phyloP scores from a whole-genome alignment of 164 flowering plant species.

The Saururus chinensis region DNA sequence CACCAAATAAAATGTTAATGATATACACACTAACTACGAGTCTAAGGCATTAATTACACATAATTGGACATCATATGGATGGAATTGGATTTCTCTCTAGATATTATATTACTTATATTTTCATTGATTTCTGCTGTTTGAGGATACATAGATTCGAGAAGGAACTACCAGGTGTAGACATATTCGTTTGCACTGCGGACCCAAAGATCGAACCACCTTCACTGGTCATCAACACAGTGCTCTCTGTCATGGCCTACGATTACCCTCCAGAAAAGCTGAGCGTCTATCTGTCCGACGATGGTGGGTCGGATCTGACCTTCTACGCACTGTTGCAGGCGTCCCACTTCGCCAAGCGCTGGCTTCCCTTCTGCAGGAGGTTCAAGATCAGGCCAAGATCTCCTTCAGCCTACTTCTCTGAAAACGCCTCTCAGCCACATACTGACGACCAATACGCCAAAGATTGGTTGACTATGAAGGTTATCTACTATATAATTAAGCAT shows the following conservation, averaged over 20 bases:
- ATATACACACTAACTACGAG: too few species aligned
- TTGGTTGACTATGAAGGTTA: too few species aligned
- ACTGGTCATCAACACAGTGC: constrained; percentile 28
- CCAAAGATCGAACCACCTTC: constrained; percentile 31
- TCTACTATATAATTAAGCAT: too few species aligned
- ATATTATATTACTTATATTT: too few species aligned
- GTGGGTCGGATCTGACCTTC: constrained; percentile 31
- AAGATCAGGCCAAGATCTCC: constrained; percentile 29
- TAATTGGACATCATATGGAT: too few species aligned
- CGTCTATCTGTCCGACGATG: constrained; percentile 40
- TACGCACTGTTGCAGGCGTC: constrained; percentile 41
- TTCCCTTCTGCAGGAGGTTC: constrained; percentile 38
- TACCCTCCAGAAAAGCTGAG: constrained; percentile 31
- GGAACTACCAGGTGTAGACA: constrained; percentile 26
- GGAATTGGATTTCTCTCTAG: too few species aligned
- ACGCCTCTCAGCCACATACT: too few species aligned
- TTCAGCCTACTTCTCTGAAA: constrained; percentile 21
- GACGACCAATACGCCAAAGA: too few species aligned
- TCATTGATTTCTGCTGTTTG: too few species aligned
- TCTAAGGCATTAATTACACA: too few species aligned
- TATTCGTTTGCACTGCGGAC: constrained; percentile 43
- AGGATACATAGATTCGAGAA: constrained; percentile 16
- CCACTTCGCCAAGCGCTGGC: constrained; percentile 26
- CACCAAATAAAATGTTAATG: too few species aligned
- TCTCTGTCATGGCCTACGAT: constrained; percentile 34